Evolutionary conservation across 2,329 filamentous ascomycete species (phyloP).

Genomic region (Neonectria sp.): DNA sequence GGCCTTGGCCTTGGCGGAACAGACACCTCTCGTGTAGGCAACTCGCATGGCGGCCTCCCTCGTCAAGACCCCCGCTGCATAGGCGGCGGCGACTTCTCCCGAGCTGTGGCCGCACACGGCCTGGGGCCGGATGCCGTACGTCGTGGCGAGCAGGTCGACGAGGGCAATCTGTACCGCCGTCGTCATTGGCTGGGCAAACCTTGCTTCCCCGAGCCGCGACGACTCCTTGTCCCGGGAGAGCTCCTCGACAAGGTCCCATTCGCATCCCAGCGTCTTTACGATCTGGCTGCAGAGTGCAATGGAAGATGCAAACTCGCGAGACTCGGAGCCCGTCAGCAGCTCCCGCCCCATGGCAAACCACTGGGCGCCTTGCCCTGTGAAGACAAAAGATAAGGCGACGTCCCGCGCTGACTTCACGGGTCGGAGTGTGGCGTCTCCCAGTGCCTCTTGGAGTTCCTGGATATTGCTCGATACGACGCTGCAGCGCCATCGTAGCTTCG

Average conservation of each 20-base stretch:
- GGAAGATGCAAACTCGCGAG: neutral
- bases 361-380: constrained; percentile 36
- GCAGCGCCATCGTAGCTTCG: constrained; percentile 12
- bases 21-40: constrained; percentile 50
- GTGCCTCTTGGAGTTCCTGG: constrained; percentile 1
- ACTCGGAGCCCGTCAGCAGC: neutral
- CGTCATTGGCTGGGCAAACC: constrained; percentile 23
- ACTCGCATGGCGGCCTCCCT: constrained; percentile 47
- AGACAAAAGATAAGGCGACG: constrained; percentile 23
- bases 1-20: neutral
- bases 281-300: neutral
- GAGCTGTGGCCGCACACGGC: constrained; percentile 53
- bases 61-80: constrained; percentile 36
- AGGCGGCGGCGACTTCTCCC: constrained; percentile 57
- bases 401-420: constrained; percentile 2
- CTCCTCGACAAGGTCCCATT: constrained; percentile 29
- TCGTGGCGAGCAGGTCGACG: constrained; percentile 24
- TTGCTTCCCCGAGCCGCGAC: constrained; percentile 12
- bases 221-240: constrained; percentile 6
- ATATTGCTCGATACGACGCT: constrained; percentile 1
- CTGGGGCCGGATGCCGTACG: constrained; percentile 44
- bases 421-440: neutral
- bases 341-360: constrained; percentile 30
- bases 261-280: constrained; percentile 11
- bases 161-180: constrained; percentile 34